Conservation (phyloP, 2,329 filamentous ascomycete species). For the Penicillium sp. region DNA sequence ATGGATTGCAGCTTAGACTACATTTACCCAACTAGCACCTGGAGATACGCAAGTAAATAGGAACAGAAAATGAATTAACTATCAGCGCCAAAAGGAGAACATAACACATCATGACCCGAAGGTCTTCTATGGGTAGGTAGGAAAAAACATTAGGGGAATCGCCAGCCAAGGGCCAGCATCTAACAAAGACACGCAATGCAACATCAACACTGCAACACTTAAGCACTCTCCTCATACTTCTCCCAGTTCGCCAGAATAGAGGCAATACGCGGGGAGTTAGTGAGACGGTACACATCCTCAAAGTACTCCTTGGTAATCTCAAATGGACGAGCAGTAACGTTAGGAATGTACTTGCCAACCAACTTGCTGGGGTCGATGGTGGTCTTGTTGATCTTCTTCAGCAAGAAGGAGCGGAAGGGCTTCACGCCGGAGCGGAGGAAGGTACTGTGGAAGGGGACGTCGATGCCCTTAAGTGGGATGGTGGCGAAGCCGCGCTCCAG, state of each 20-base stretch:
- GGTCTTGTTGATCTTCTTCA: conserved; percentile 99
- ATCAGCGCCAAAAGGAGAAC: neutral
- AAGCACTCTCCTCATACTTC: conserved; percentile 60
- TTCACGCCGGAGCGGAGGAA: conserved; percentile 98
- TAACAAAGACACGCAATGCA: neutral
- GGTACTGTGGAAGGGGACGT: conserved; percentile 98
- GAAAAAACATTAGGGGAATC: neutral
- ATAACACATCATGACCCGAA: conserved; percentile 30
- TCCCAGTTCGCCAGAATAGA: conserved; percentile 80
- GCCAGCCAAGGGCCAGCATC: neutral
- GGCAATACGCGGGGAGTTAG: conserved; percentile 69
- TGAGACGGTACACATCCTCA: conserved; percentile 95
- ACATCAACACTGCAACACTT: conserved; percentile 22
- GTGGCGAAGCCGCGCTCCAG: conserved; percentile 95
- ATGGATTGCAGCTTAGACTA: too few species aligned
- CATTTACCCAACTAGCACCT: too few species aligned
- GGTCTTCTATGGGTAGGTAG: conserved; percentile 26
- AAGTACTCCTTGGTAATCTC: conserved; percentile 98
- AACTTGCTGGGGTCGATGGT: conserved; percentile 97
- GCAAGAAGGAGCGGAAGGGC: conserved; percentile 95
- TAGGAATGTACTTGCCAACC: conserved; percentile 98
- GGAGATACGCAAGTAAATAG: too few species aligned
- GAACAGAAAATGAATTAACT: too few species aligned
- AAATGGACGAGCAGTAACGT: conserved; percentile 95
- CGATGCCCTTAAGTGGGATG: conserved; percentile 94